These are phyloP conservation scores for Lipomyces oligophaga DNA, from an alignment of 805 yeast species.

Conservation along the genomic window DNA sequence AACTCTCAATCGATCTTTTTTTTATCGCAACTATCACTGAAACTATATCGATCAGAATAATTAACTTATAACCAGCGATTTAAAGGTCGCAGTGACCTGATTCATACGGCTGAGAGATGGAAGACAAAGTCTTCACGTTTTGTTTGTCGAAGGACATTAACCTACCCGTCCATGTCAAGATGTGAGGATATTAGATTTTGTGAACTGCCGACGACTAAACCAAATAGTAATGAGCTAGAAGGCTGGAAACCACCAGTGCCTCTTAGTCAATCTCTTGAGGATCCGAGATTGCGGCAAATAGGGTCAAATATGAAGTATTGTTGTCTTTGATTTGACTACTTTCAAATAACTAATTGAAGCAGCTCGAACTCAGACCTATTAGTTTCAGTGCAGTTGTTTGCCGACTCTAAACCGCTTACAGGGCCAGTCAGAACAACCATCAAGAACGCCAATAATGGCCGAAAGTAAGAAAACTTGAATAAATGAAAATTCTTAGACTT, in stretches of 20 bases:
- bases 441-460: constrained; percentile 42
- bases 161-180: constrained; percentile 47
- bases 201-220: neutral
- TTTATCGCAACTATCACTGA: too few species aligned
- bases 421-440: constrained; percentile 50
- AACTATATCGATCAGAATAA: too few species aligned
- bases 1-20: too few species aligned
- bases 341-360: neutral
- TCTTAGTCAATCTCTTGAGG: constrained; percentile 46
- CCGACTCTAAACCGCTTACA: constrained; percentile 47
- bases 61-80: too few species aligned
- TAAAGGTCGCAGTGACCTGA: too few species aligned
- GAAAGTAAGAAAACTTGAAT: constrained; percentile 8
- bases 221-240: constrained; percentile 41
- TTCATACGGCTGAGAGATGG: too few species aligned
- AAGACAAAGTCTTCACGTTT: constrained; percentile 48
- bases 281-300: constrained; percentile 45
- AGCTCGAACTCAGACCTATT: constrained; percentile 36
- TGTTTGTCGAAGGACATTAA: constrained; percentile 56
- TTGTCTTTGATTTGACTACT: neutral
- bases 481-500: neutral
- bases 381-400: constrained; percentile 47
- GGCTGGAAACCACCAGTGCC: constrained; percentile 44
- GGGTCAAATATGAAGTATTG: constrained; percentile 41
- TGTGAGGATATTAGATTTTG: constrained; percentile 34